Base-by-base conservation (phyloP, 2,329 filamentous ascomycete genomes). In the Pestalotiopsis sp. region DNA sequence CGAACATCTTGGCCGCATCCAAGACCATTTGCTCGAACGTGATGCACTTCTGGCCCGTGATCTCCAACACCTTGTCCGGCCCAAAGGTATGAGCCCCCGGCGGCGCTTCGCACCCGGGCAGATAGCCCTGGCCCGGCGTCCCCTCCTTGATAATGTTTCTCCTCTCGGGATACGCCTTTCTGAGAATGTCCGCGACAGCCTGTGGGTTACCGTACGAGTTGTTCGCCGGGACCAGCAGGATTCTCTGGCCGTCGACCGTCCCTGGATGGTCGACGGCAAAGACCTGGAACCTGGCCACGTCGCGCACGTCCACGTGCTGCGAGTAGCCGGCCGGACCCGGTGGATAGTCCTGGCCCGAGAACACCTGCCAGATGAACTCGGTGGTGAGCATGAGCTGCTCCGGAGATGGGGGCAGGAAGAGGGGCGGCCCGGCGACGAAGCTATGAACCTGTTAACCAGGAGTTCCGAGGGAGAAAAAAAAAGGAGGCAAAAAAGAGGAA, bases 1-100 rank as follows among this genome's bases (percentile, higher is more conserved):
- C 62, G 31, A 64, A 64, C 62, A 64, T 64, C 13, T 64, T 64
- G 9, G 39, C 62, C 14, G 62, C 62, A 12, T 52, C 62, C 23
- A 64, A 31, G 14, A 52, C 39, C 62, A 64, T 64, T 6, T 31
- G 20, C 39, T 64, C 36, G 5, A 23, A 52, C 12, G 17, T 7
- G 38, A 52, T 52, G 9, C n/a, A 45, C 12, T 17, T n/a, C 62
- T 27, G 39, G 7, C 62, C 62, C 17, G 62, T 64, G 12, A 36
- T 36, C 27, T 64, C 39, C 4, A 45, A 12, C 23, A 38, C 39
- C 39, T 45, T 52, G 23, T 25, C 36, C 6, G 5, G 23, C 9
- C 14, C 39, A 36, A 55, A 25, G 0, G 20, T 49, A 11, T 36
- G 17, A 14, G 4, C 13, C 2, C 62, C 39, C 6, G 38, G 14